Evolutionary conservation across 192 early-diverging fungal genomes (phyloP).

Genomic region (Coemansia sp.): DNA sequence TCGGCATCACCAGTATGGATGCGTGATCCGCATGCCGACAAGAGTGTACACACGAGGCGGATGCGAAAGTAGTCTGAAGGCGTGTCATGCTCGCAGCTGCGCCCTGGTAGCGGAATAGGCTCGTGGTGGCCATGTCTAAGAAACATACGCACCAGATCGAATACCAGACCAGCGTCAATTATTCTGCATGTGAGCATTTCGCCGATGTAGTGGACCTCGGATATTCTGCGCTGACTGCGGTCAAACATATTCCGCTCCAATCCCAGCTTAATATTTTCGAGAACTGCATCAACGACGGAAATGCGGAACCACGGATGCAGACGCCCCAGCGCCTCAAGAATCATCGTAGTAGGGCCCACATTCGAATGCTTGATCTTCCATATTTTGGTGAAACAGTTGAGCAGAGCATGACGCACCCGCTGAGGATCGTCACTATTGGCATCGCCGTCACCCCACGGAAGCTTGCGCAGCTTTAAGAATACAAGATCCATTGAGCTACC

Average conservation of each 20-base stretch:
- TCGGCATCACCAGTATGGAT: conserved; percentile 65
- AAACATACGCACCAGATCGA: conserved; percentile 84
- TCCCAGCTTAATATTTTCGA: conserved; percentile 88
- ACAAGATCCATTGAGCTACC: conserved; percentile 70
- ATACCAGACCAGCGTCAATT: conserved; percentile 73
- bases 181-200: conserved; percentile 91
- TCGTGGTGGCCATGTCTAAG: conserved; percentile 82
- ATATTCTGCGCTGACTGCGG: conserved; percentile 88
- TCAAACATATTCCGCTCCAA: conserved; percentile 92
- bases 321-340: conserved; percentile 71
- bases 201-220: conserved; percentile 79
- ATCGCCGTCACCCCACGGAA: conserved; percentile 69
- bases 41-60: conserved; percentile 78
- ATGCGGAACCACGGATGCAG: conserved; percentile 89
- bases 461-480: conserved; percentile 70
- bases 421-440: conserved; percentile 22
- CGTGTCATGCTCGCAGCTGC: conserved; percentile 68
- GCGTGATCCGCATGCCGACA: conserved; percentile 84
- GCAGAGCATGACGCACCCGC: conserved; percentile 57
- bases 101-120: conserved; percentile 49
- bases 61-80: conserved; percentile 91
- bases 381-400: conserved; percentile 81
- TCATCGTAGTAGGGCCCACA: conserved; percentile 77
- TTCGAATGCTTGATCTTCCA: conserved; percentile 94
- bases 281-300: conserved; percentile 76